Percentiles rank a stretch among this genome's conserved stretches.
phyloP scores from a whole-genome alignment of 2,329 filamentous ascomycete species.

The Chaetomiaceae sp. region DNA sequence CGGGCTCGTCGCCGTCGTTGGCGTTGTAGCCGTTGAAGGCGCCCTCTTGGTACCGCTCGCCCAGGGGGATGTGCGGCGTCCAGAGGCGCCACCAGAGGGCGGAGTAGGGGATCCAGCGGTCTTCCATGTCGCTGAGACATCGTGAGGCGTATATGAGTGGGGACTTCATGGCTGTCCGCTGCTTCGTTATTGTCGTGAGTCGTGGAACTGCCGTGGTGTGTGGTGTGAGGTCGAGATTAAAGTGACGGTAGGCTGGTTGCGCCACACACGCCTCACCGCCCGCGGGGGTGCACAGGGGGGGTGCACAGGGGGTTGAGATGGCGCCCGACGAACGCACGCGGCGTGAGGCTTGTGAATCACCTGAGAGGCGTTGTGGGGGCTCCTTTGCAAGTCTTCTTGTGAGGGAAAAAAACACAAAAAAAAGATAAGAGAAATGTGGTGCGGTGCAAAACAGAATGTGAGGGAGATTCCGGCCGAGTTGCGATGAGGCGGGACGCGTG shows the following conservation, averaged over 20 bases:
- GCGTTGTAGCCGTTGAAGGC: constrained; percentile 14
- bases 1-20: constrained; percentile 8
- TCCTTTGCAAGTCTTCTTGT: no score
- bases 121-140: constrained; percentile 13
- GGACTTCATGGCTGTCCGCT: constrained; percentile 2
- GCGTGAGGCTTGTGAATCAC: no score
- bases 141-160: constrained; percentile 6
- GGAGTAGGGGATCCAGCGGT: constrained; percentile 14
- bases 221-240: no score
- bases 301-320: no score
- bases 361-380: no score
- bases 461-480: no score
- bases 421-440: no score
- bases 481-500: no score
- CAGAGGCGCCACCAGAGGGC: constrained; percentile 18
- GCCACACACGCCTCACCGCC: neutral
- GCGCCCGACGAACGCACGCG: no score
- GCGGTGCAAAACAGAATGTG: no score
- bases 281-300: neutral
- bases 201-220: no score
- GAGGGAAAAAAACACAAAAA: neutral
- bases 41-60: constrained; percentile 19
- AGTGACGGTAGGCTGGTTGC: no score
- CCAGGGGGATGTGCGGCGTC: constrained; percentile 14
- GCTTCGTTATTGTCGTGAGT: neutral